These are phyloP conservation scores for Colletotrichum echinochloae DNA, from an alignment of 2,329 filamentous ascomycete genomes.

Conservation along the genomic window DNA sequence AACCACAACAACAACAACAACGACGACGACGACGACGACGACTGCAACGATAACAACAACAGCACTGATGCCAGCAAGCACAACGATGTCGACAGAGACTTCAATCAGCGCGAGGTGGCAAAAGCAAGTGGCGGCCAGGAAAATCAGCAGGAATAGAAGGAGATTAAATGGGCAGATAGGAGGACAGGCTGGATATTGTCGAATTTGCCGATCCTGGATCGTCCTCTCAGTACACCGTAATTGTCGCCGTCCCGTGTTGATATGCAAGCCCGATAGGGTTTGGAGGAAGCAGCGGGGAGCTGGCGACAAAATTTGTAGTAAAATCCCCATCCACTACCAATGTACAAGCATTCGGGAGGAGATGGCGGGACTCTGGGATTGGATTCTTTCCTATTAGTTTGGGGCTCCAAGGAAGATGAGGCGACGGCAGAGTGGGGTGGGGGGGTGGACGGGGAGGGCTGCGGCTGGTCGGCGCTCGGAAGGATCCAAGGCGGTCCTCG, in stretches of 20 bases:
- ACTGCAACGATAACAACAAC: not conserved
- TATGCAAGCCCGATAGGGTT: not conserved
- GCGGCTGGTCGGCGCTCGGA: not conserved
- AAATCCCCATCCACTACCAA: constrained; percentile 6
- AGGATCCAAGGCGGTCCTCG: not conserved
- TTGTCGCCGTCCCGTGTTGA: not conserved
- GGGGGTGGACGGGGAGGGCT: not conserved
- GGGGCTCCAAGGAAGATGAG: not conserved
- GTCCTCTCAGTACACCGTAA: not conserved
- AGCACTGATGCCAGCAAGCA: too few relatives aligned
- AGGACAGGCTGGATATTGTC: not conserved
- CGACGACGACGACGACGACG: too few relatives aligned
- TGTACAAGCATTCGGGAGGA: constrained; percentile 1
- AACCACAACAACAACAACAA: not conserved
- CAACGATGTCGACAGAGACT: too few relatives aligned
- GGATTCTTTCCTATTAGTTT: too few relatives aligned
- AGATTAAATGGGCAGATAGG: not conserved
- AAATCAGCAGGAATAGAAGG: not conserved
- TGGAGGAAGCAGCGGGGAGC: not conserved
- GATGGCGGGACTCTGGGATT: not conserved
- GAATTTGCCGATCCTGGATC: not conserved
- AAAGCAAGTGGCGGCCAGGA: not conserved
- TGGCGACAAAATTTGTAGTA: constrained; percentile 14
- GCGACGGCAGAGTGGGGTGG: not conserved
- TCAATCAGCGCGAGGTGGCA: constrained; percentile 2